Base-by-base conservation (phyloP, 306 rosid genomes). In the Acacia melanoxylon region DNA sequence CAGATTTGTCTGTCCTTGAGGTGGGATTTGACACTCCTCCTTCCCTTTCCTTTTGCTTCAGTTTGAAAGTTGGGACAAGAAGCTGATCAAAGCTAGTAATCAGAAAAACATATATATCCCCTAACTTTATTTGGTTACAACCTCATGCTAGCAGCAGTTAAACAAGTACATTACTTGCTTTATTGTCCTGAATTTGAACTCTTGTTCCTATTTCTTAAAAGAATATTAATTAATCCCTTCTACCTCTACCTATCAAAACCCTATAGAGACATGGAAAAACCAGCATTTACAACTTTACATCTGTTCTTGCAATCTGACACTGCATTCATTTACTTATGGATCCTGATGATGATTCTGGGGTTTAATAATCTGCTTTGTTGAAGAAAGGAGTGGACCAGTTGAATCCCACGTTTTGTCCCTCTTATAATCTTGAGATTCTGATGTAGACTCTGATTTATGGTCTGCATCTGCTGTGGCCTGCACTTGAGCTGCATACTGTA, bases 401-500 rank as follows among this genome's bases (percentile, higher is more conserved):
- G 75, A 73, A 83, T 33, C 62, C 33, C 40, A 75, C 25, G 81
- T 61, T 79, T 12, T 78, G 81, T 51, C 37, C 27, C 54, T 52
- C 48, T 25, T 59, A 15, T 46, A 72, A 76, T 68, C 78, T 81
- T 80, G 78, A 77, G 86, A 19, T 70, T 72, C 79, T 15, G 88
- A 85, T 35, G 81, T 67, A 40, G 89, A 88, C 85, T 93, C 98
- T 4, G 94, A 89, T 86, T 82, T 89, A 71, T 90, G 95, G 74
- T 94, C 98, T 16, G 91, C 83, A 49, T 94, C 98, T 78, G 92
- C 84, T 17, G 93, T 84, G 85, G 92, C 90, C 73, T 94, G 97
- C 37, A 94, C 93, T 92, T 94, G 98, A 89, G 97, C 95, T 63
- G 98, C 97, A 82, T 92, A 92, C 54, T 88, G 95, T 33, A 94